Base-by-base conservation (phyloP, 1,284 basidiomycete species). In the Apiotrichum siamense region DNA sequence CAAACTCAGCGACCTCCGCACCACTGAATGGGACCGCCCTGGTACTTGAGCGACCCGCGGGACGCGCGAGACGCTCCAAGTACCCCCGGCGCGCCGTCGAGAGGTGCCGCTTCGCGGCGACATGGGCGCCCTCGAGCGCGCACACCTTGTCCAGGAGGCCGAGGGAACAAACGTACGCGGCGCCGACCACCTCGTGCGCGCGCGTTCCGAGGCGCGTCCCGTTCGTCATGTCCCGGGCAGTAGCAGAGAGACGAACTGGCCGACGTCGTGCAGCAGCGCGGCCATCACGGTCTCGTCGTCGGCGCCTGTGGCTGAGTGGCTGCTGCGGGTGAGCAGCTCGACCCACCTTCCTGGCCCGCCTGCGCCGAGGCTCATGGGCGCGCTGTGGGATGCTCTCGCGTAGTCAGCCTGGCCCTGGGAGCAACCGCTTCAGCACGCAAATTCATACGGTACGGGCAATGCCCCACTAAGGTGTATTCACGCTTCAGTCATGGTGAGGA, bases 241-340 rank as follows among this genome's bases (percentile, higher is more conserved):
- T 50, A n/a, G n/a, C n/a, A n/a, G 50, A 13, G 67, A 66, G 12
- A 70, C 37, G 49, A 69, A 69, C 44, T 68, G 67, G 10, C 68
- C 68, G 25, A 70, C 55, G 44, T 70, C 68, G 52, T 70, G 68
- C 13, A 70, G 51, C 17, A 69, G 58, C 4, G 68, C 67, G n/a
- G 67, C 68, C 35, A 63, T 48, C n/a, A 68, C 42, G 2, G 67
- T 69, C 21, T 49, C 52, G 11, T 61, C 59, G 47, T 70, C 64
- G 20, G 65, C 61, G 25, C 63, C 65, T 27, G 53, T 23, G 15
- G 40, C n/a, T 50, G 48, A 54, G 49, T 21, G 13, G 31, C 20
- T 9, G 9, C 9, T 15, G 1, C n/a, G 12, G 7, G 20, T 26
- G 18, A 18, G 12, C 36, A 31, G 13, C 29, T 7, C 7, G n/a